Evolutionary conservation across 1,284 basidiomycete species (phyloP), one percentile per base, ranked within the genome.

Genomic region (Earliella scabrosa): DNA sequence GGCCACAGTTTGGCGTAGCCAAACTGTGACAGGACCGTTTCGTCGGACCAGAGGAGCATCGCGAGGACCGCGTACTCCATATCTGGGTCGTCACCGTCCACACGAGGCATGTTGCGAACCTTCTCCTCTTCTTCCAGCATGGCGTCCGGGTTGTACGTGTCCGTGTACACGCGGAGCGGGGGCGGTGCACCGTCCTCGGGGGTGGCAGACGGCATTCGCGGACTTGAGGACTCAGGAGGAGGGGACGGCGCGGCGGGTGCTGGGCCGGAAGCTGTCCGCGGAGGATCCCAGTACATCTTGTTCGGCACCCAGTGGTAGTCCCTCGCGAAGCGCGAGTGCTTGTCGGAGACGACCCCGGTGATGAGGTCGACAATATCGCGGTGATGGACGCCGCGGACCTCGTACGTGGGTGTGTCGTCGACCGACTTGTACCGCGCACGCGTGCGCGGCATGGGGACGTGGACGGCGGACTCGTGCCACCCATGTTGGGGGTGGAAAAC

Each of bases 1-100:
- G 75, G 77, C 75, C 76, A 78, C 0, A 75, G 52, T 2, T 64
- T 62, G 2, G 69, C 66, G 3, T 60, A 56, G 0, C 77, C 75
- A 49, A 76, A 78, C 10, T 63, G 61, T 0, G 73, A 66, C 1
- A 78, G 61, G 6, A 73, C 71, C 0, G 75, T 78, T 2, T 32
- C 39, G 34, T 52, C 63, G 1, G 65, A 66, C 51, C 58, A 62
- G 16, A 61, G 40, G 51, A 64, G 54, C 10, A 66, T 16, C 0
- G 58, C 52, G 18, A 48, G 49, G 16, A 66, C 24, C 4, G 50
- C 60, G 10, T 56, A 51, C 40, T 63, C 60, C 9, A 64, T 11
- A n/a, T 52, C 23, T 8, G 20, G 23, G 5, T 23, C 47, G 41
- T 62, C 60, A 0, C 16, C 50, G 2, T 45, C 40, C 6, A 36